Evolutionary conservation across 148 eudicot species (phyloP).

Genomic region (Camellia granthamiana): DNA sequence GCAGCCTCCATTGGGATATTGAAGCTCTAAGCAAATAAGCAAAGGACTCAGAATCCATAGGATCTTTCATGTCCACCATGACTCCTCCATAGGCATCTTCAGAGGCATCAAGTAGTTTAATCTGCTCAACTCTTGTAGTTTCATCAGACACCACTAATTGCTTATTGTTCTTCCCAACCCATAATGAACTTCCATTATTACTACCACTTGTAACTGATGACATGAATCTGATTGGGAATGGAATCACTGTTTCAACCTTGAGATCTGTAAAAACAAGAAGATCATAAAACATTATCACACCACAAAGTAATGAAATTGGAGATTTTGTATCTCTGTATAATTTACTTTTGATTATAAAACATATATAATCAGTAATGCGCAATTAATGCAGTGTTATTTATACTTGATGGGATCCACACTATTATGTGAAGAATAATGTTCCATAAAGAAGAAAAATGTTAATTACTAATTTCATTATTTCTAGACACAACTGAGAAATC

Average conservation of each 20-base stretch:
- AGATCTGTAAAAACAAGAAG: neutral
- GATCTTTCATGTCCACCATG: constrained; percentile 42
- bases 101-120: constrained; percentile 17
- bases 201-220: neutral
- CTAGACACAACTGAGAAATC: too few species aligned
- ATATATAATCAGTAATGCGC: too few species aligned
- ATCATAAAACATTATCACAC: neutral
- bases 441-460: too few species aligned
- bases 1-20: constrained; percentile 43
- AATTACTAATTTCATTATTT: too few species aligned
- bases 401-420: too few species aligned
- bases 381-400: too few species aligned
- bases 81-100: constrained; percentile 51
- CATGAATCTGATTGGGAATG: constrained; percentile 7
- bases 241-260: neutral
- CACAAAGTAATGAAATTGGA: too few species aligned
- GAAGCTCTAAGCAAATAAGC: constrained; percentile 45
- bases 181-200: neutral
- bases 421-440: too few species aligned
- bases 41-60: constrained; percentile 36
- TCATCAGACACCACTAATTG: neutral
- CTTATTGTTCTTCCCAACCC: neutral
- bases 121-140: neutral
- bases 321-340: too few species aligned
- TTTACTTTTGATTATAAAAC: too few species aligned